phyloP scores from a whole-genome alignment of 306 rosid genomes.

The Nissolia schottii region DNA sequence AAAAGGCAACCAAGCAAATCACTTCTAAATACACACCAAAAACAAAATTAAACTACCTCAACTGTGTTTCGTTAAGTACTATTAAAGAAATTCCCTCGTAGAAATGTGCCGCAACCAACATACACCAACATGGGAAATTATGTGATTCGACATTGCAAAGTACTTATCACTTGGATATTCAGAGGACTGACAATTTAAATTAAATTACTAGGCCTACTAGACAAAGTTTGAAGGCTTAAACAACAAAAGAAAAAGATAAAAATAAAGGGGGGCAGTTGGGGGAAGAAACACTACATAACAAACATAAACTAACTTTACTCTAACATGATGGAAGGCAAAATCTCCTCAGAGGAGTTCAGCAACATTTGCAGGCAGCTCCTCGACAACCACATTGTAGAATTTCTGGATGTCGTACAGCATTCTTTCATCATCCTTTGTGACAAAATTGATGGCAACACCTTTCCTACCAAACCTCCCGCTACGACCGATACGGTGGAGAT shows the following conservation, averaged over 20 bases:
- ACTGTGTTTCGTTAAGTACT: background rate
- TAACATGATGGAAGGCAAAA: conserved; percentile 32
- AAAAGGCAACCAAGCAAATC: background rate
- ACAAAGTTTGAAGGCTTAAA: conserved; percentile 22
- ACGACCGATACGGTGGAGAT: conserved; percentile 83
- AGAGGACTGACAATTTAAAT: conserved; percentile 25
- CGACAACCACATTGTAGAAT: conserved; percentile 66
- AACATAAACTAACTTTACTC: conserved; percentile 24
- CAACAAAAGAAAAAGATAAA: background rate
- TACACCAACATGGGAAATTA: conserved; percentile 28
- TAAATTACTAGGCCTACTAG: conserved; percentile 32
- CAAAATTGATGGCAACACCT: conserved; percentile 82
- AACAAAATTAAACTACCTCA: background rate
- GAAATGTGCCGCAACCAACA: conserved; percentile 29
- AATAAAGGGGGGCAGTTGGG: background rate
- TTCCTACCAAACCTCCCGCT: conserved; percentile 87
- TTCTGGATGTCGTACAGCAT: conserved; percentile 75
- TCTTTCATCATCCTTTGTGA: conserved; percentile 55
- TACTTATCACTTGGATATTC: conserved; percentile 21
- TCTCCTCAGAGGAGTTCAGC: conserved; percentile 75
- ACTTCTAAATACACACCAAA: background rate
- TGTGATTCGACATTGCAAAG: conserved; percentile 35
- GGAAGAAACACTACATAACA: conserved; percentile 21
- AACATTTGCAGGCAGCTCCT: conserved; percentile 81
- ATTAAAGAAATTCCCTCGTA: conserved; percentile 13